Conservation (phyloP, 208 protist species). For the Acanthamoeba culbertsoni region DNA sequence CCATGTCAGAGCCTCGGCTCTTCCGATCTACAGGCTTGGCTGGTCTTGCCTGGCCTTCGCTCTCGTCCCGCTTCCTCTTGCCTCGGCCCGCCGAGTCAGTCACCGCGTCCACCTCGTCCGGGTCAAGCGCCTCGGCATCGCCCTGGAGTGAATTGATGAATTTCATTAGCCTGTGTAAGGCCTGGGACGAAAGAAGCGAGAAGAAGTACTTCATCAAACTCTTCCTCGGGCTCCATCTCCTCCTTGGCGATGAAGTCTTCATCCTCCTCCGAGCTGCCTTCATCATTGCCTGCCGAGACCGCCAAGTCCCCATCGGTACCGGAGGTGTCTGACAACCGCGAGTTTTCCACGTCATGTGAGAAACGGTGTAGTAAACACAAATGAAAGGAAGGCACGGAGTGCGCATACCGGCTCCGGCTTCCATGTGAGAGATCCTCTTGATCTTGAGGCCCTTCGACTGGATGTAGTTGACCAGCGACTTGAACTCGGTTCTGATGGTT, state of each 20-base stretch:
- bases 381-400: background rate
- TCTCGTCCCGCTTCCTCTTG: slow-evolving; percentile 38
- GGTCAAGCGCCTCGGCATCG: background rate
- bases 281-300: background rate
- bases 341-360: background rate
- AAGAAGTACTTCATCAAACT: background rate
- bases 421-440: slow-evolving; percentile 34
- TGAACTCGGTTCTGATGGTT: background rate
- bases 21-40: background rate
- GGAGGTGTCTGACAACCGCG: background rate
- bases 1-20: background rate
- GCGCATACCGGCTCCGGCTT: background rate
- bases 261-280: background rate
- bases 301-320: background rate
- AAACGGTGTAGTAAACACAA: background rate
- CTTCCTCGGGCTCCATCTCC: background rate
- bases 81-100: background rate
- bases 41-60: background rate
- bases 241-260: slow-evolving; percentile 38
- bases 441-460: slow-evolving; percentile 4
- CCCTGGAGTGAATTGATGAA: too few relatives aligned
- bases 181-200: background rate
- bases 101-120: background rate
- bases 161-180: too few relatives aligned
- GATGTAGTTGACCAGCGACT: slow-evolving; percentile 14